Conservation (phyloP, 1,139 yeast genomes). For the Arxiozyma slooffiae region DNA sequence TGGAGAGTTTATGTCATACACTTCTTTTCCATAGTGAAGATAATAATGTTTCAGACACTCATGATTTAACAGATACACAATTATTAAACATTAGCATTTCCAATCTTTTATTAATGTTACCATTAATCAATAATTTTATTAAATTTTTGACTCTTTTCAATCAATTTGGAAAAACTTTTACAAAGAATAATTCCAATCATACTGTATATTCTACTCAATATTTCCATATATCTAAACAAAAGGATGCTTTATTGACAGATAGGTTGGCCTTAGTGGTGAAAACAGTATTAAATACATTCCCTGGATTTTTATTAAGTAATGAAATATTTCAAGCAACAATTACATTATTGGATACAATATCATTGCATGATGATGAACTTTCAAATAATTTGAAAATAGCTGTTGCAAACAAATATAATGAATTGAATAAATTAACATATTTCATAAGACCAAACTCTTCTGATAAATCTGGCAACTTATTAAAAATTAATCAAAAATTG, state of each 20-base stretch:
- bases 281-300: slow-evolving; percentile 38
- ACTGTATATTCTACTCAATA: slow-evolving; percentile 15
- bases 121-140: slow-evolving; percentile 55
- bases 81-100: slow-evolving; percentile 12
- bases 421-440: slow-evolving; percentile 27
- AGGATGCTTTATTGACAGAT: slow-evolving; percentile 34
- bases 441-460: slow-evolving; percentile 4
- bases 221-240: slow-evolving; percentile 25
- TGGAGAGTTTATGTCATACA: slow-evolving; percentile 69
- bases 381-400: slow-evolving; percentile 37
- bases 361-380: slow-evolving; percentile 39
- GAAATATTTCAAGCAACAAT: slow-evolving; percentile 37
- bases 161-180: slow-evolving; percentile 35
- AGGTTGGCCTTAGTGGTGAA: slow-evolving; percentile 40
- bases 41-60: slow-evolving; percentile 4
- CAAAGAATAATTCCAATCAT: slow-evolving; percentile 22
- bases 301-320: slow-evolving; percentile 47
- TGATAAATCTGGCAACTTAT: slow-evolving; percentile 3
- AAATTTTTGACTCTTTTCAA: slow-evolving; percentile 41
- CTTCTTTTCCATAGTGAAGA: slow-evolving; percentile 38
- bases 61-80: slow-evolving; percentile 6
- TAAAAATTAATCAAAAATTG: slow-evolving; percentile 1
- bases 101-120: slow-evolving; percentile 49
- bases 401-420: slow-evolving; percentile 36
- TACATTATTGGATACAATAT: slow-evolving; percentile 38